Conservation (phyloP, 2,329 filamentous ascomycete genomes). For the Endoconidiophora polonica region DNA sequence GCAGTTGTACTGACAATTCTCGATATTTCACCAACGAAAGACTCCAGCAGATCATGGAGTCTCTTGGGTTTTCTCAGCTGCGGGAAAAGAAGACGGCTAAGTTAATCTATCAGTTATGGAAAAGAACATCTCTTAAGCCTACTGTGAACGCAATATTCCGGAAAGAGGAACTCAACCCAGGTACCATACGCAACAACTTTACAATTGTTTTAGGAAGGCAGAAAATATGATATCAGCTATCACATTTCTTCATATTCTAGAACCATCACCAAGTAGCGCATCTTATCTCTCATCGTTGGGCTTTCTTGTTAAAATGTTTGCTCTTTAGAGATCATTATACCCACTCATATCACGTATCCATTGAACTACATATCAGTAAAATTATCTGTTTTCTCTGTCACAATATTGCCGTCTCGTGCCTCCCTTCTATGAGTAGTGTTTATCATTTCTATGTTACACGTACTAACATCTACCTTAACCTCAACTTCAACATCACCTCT, state of each 20-base stretch:
- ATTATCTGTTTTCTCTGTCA: no score
- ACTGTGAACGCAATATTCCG: constrained; percentile 28
- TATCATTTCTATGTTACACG: no score
- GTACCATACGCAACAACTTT: constrained; percentile 75
- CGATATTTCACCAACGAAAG: constrained; percentile 65
- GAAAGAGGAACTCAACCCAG: constrained; percentile 65
- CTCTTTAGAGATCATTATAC: no score
- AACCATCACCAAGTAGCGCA: no score
- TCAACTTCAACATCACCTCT: no score
- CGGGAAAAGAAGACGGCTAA: constrained; percentile 63
- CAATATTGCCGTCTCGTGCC: no score
- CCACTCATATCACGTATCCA: no score
- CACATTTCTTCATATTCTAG: neutral
- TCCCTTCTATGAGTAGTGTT: no score
- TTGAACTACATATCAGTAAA: no score
- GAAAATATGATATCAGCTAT: neutral
- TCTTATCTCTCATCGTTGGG: neutral
- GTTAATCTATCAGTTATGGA: constrained; percentile 82
- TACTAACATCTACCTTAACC: no score
- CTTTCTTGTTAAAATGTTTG: neutral
- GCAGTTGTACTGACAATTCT: constrained; percentile 77
- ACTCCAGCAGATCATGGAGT: constrained; percentile 56
- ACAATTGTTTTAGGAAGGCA: constrained; percentile 46
- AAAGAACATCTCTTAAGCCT: constrained; percentile 21
- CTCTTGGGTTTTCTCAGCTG: constrained; percentile 52